phyloP scores from a whole-genome alignment of 305 asterid species.

The Fraxinus paxiana region DNA sequence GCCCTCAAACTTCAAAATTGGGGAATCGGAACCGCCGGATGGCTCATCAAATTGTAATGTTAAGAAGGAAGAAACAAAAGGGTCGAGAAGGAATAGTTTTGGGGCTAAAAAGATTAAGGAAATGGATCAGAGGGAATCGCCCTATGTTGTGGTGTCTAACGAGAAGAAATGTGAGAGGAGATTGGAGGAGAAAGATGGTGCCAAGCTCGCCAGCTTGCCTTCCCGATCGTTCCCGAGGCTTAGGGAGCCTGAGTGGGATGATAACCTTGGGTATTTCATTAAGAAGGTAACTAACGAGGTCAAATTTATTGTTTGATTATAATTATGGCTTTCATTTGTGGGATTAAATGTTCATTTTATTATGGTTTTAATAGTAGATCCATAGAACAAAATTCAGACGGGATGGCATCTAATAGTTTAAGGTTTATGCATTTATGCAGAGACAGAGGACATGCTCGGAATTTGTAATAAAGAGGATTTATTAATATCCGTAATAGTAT shows the following conservation, averaged over 20 bases:
- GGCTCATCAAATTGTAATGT: conserved; percentile 13
- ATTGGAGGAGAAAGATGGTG: conserved; percentile 27
- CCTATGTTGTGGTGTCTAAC: conserved; percentile 29
- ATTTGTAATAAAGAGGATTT: neutral
- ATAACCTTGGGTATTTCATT: conserved; percentile 51
- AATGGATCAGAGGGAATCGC: conserved; percentile 47
- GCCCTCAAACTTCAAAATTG: conserved; percentile 38
- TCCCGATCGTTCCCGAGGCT: conserved; percentile 26
- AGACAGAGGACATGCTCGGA: neutral
- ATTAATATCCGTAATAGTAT: neutral
- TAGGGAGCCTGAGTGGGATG: conserved; percentile 43
- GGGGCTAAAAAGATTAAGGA: conserved; percentile 47
- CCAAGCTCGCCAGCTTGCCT: conserved; percentile 18
- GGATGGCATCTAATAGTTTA: neutral
- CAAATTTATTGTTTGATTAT: conserved; percentile 9
- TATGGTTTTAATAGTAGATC: neutral
- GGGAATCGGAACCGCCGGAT: conserved; percentile 29
- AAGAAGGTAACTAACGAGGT: conserved; percentile 32
- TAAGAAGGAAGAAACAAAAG: conserved; percentile 28
- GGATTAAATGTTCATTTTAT: neutral
- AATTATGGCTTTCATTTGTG: neutral
- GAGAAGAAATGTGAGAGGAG: conserved; percentile 25
- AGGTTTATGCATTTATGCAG: neutral
- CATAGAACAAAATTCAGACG: neutral
- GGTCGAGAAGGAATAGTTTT: conserved; percentile 33